Conservation (phyloP, 1,284 basidiomycete genomes). For the Spongiforma sp. region DNA sequence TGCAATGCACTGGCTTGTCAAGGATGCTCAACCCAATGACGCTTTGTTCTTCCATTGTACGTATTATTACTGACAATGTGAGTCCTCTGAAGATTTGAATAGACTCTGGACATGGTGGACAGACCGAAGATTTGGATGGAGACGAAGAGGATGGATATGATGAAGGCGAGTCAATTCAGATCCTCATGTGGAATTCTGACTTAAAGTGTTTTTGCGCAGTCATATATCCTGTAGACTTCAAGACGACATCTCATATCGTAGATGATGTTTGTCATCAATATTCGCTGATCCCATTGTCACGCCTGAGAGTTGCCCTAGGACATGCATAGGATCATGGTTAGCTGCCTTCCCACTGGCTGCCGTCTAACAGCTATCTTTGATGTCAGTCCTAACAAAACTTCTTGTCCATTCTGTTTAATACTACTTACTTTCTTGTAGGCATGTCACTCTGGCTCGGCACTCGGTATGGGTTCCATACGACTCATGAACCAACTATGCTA, state of each 20-base stretch:
- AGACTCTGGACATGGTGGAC: constrained; percentile 63
- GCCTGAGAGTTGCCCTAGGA: constrained; percentile 43
- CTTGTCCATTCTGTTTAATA: background rate
- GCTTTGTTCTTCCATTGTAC: constrained; percentile 92
- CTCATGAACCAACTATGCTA: background rate
- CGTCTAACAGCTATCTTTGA: constrained; percentile 91
- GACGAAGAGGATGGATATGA: constrained; percentile 43
- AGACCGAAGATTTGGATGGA: constrained; percentile 54
- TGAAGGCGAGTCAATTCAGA: constrained; percentile 34
- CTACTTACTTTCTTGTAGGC: constrained; percentile 44
- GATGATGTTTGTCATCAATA: constrained; percentile 72
- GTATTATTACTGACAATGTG: constrained; percentile 25
- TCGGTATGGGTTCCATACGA: constrained; percentile 47
- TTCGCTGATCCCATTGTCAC: background rate
- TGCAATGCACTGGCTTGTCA: constrained; percentile 93
- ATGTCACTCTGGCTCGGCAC: constrained; percentile 71
- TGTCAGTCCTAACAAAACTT: constrained; percentile 45
- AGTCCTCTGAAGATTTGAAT: background rate
- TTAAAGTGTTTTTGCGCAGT: constrained; percentile 46
- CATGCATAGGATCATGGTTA: constrained; percentile 77
- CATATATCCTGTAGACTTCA: constrained; percentile 85
- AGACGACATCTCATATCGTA: constrained; percentile 74
- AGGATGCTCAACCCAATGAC: constrained; percentile 79
- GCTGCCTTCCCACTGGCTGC: constrained; percentile 80
- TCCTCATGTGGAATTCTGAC: background rate